These are phyloP conservation scores for Petunia hybrid DNA, from an alignment of 305 asterid genomes.

Conservation along the genomic window DNA sequence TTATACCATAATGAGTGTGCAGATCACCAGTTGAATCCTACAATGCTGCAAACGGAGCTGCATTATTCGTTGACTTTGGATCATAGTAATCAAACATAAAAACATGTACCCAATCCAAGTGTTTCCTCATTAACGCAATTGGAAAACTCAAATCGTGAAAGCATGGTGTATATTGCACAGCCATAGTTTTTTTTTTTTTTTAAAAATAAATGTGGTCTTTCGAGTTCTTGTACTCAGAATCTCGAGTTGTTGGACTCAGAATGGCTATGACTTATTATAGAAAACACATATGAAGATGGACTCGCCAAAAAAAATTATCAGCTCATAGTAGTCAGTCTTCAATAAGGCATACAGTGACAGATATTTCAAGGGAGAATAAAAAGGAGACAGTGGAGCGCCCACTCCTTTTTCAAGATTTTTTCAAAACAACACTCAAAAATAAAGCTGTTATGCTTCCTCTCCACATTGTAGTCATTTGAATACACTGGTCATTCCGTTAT, in stretches of 20 bases:
- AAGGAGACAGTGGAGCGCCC: too few species aligned
- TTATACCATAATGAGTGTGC: slow-evolving; percentile 36
- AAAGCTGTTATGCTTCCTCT: too few species aligned
- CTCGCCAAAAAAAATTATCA: too few species aligned
- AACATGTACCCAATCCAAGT: slow-evolving; percentile 40
- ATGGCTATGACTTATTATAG: too few species aligned
- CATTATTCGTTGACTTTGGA: background rate
- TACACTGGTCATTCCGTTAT: too few species aligned
- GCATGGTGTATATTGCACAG: slow-evolving; percentile 30
- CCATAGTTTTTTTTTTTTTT: slow-evolving; percentile 7
- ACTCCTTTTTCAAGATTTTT: too few species aligned
- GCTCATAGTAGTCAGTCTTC: too few species aligned
- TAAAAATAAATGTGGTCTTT: slow-evolving; percentile 1
- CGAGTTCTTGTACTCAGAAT: slow-evolving; percentile 26
- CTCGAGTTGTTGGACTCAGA: background rate
- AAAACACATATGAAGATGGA: too few species aligned
- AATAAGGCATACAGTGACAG: too few species aligned
- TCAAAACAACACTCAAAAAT: too few species aligned
- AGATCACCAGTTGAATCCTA: slow-evolving; percentile 20
- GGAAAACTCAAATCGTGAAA: slow-evolving; percentile 30
- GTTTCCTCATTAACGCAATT: slow-evolving; percentile 29
- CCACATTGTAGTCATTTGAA: too few species aligned
- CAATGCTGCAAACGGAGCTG: slow-evolving; percentile 33
- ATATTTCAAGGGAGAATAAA: too few species aligned
- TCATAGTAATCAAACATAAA: slow-evolving; percentile 24